Conservation (phyloP, 2,329 filamentous ascomycete species). For the Fusarium neocosmosporiellum region DNA sequence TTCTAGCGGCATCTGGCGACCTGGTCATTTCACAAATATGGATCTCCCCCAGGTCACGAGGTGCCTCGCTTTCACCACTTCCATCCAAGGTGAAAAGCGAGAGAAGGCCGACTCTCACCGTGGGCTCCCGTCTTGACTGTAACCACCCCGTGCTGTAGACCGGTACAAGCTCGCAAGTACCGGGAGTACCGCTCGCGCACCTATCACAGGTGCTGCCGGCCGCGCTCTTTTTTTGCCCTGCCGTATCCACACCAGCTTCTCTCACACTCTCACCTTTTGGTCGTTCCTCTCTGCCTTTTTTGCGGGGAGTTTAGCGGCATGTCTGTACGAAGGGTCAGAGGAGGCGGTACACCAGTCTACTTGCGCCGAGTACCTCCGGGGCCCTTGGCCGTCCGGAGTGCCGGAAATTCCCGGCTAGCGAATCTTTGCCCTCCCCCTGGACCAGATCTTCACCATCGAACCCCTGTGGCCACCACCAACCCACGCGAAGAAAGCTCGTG, state of each 20-base stretch:
- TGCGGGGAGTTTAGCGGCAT: constrained; percentile 8
- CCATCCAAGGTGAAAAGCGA: constrained; percentile 29
- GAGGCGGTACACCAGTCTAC: constrained; percentile 12
- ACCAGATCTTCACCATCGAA: constrained; percentile 6
- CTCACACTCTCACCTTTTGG: background rate
- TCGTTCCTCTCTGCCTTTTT: background rate
- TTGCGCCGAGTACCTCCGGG: background rate
- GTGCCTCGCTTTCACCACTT: constrained; percentile 28
- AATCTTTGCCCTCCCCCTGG: constrained; percentile 3
- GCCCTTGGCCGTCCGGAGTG: constrained; percentile 9
- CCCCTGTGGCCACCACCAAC: constrained; percentile 7
- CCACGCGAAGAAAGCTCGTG: constrained; percentile 5
- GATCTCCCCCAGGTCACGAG: constrained; percentile 26
- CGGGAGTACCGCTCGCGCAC: constrained; percentile 23
- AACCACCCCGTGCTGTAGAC: constrained; percentile 3
- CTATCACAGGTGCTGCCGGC: constrained; percentile 25
- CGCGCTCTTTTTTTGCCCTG: constrained; percentile 4
- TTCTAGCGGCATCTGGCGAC: constrained; percentile 27
- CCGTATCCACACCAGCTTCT: constrained; percentile 5
- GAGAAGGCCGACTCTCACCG: constrained; percentile 15
- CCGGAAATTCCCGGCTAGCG: constrained; percentile 29
- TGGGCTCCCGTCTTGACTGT: background rate
- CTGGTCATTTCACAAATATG: constrained; percentile 27
- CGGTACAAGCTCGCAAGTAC: constrained; percentile 8
- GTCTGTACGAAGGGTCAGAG: background rate